Conservation (phyloP, 257 asterid genomes). For the Solanum arcanum region DNA sequence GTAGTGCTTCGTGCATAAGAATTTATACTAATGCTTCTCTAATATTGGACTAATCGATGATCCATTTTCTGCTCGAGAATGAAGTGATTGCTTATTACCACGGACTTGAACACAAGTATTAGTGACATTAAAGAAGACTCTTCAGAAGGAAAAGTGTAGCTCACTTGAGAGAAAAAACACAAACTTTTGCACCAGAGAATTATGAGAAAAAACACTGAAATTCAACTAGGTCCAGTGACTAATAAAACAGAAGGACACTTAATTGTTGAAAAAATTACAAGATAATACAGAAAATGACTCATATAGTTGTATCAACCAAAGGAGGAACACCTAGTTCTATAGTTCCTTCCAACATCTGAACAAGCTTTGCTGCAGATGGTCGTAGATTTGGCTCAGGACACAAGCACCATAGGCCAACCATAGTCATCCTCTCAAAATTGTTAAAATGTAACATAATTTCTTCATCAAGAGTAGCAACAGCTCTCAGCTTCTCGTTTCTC, state of each 20-base stretch:
- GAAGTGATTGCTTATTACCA: neutral
- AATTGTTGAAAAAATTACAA: neutral
- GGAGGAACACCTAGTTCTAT: neutral
- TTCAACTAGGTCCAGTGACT: neutral
- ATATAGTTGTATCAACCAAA: neutral
- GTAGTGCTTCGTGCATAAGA: neutral
- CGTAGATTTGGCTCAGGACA: neutral
- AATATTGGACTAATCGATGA: neutral
- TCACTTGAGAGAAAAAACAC: neutral
- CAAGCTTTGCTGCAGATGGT: neutral
- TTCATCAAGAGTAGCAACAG: neutral
- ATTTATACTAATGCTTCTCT: neutral
- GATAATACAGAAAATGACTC: neutral
- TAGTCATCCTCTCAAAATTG: neutral
- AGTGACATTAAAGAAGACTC: neutral
- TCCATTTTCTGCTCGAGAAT: neutral
- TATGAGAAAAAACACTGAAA: neutral
- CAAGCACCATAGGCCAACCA: conserved; percentile 1
- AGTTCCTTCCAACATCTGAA: conserved; percentile 1
- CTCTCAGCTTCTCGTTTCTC: neutral
- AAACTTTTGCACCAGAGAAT: neutral
- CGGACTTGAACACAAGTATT: neutral
- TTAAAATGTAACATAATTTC: neutral
- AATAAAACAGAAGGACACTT: neutral
- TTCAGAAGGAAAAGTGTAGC: neutral